Base-by-base conservation (phyloP, 306 rosid genomes). In the Glycine soja region DNA sequence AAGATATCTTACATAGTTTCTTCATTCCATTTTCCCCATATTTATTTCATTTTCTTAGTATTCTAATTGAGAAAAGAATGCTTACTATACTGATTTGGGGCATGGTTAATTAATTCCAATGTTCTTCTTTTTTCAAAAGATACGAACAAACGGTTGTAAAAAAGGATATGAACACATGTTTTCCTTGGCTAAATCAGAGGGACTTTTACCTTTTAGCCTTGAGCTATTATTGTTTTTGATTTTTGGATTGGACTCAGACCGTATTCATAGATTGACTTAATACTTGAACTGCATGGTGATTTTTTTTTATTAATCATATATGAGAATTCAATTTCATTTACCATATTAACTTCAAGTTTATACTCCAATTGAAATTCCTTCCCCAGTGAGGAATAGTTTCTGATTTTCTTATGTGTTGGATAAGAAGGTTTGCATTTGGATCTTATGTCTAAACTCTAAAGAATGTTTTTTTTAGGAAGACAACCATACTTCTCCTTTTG, bases 1-100 rank as follows among this genome's bases (percentile, higher is more conserved):
- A 92, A 87, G 95, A 81, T 87, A 56, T 50, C 82, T 86, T 74
- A 67, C 82, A 84, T 5, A 5, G 40, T 45, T 46, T 15, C 74
- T 63, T 47, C 13, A 64, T 53, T 66, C 67, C 67, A 24, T 16
- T 50, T 43, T 85, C 16, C n/a, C 19, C 63, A 64, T 10, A 0
- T 72, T 57, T 74, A 18, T 80, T 80, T 76, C 66, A 52, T 76
- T 77, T 79, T 45, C 11, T 56, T 53, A 24, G 51, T 74, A 14
- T 50, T 70, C 56, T 45, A 42, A 24, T 34, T 43, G 34, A 67
- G 59, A 56, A 16, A 51, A 34, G 6, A 72, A 54, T 72, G 66
- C 56, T 54, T 42, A 50, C 2, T 6, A 24, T 32, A 64, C 6
- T 5, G 51, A 53, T 51, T 64, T 57, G 38, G 8, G 58, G 74